These are phyloP conservation scores for Fusarium tupiense DNA, from an alignment of 2,329 filamentous ascomycete species.

Conservation along the genomic window DNA sequence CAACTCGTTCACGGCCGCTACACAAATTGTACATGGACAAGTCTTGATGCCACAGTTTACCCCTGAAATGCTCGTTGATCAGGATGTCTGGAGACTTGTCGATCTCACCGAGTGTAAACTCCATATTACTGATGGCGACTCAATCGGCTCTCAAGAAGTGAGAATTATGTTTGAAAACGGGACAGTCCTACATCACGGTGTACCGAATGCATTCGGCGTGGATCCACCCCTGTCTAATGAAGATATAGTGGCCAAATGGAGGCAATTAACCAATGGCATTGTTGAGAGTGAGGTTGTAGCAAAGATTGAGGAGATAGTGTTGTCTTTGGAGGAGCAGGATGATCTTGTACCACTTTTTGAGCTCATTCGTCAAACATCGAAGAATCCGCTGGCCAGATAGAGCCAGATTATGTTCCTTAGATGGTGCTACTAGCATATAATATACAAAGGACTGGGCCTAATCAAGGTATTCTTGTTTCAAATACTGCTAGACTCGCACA, in stretches of 20 bases:
- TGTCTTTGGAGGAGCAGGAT: background rate
- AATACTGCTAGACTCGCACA: background rate
- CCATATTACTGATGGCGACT: background rate
- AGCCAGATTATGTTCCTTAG: background rate
- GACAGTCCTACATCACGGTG: background rate
- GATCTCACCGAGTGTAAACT: background rate
- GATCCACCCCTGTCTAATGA: background rate
- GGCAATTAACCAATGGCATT: background rate
- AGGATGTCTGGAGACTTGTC: background rate
- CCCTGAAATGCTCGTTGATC: background rate
- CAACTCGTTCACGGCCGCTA: background rate
- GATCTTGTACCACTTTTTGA: background rate
- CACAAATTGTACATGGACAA: slow-evolving; percentile 4
- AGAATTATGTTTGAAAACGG: background rate
- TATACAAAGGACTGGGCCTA: background rate
- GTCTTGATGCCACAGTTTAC: slow-evolving; percentile 1
- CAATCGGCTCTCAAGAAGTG: background rate
- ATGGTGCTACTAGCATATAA: background rate
- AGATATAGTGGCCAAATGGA: background rate
- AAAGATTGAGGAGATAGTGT: background rate
- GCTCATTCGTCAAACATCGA: background rate
- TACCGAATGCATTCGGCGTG: background rate
- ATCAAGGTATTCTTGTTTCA: background rate
- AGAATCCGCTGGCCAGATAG: background rate
- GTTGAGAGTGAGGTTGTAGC: background rate